phyloP scores from a whole-genome alignment of 345 rosid species.

The Eucalyptus fibrosa region DNA sequence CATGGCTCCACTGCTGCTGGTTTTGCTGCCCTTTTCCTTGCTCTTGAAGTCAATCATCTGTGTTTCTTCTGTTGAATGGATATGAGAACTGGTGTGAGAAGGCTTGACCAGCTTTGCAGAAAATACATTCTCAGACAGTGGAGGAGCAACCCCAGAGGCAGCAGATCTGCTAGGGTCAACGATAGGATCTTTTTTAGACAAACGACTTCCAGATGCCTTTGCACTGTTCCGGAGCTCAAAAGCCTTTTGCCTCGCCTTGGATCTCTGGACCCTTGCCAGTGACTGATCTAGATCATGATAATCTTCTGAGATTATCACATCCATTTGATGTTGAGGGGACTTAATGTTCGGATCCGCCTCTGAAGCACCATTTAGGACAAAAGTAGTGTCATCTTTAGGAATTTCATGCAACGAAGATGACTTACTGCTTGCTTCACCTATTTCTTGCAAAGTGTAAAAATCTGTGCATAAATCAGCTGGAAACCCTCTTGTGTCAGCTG shows the following conservation, averaged over 20 bases:
- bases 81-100: background rate
- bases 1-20: background rate
- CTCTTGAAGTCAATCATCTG: background rate
- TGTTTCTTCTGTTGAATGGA: background rate
- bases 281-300: constrained; percentile 24
- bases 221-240: constrained; percentile 47
- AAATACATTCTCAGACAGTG: constrained; percentile 17
- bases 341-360: constrained; percentile 17
- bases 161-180: background rate
- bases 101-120: constrained; percentile 12
- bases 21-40: background rate
- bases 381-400: background rate
- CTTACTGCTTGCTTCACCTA: constrained; percentile 12
- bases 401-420: constrained; percentile 11
- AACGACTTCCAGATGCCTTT: constrained; percentile 17
- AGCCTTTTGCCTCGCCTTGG: constrained; percentile 52
- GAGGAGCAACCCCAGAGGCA: background rate
- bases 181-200: background rate
- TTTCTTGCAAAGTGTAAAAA: constrained; percentile 1
- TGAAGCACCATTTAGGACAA: constrained; percentile 7
- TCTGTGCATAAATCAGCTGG: constrained; percentile 1
- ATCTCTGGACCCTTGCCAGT: constrained; percentile 53
- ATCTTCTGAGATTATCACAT: constrained; percentile 9
- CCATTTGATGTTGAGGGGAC: constrained; percentile 31
- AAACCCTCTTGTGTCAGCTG: constrained; percentile 11